Base-by-base conservation (phyloP, 331 rosid species). In the Rhamnella rubrinervis region DNA sequence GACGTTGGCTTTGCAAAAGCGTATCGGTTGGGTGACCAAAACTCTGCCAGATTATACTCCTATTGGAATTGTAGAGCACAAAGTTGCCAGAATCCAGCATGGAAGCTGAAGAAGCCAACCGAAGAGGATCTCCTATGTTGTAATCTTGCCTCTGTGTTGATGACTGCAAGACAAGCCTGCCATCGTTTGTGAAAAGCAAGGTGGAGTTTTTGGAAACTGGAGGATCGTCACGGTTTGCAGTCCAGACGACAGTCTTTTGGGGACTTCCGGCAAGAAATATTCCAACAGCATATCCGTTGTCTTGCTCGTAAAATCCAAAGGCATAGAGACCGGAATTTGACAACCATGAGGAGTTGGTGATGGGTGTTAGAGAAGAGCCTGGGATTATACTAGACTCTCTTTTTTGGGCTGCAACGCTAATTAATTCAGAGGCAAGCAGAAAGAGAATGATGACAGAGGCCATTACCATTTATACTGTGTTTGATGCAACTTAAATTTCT, bases 61-160 rank as follows among this genome's bases (percentile, higher is more conserved):
- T 18, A 7, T 21, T 4, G 1, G 37, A 58, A 10, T 71, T 44
- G 65, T 51, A 71, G 23, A 77, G 46, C 8, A 77, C 74, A n/a
- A 77, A 72, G 28, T 77, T 72, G 6, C 78, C 77, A 6, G 66
- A 59, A 55, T 77, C 70, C 8, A 66, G 82, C 70, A 72, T 55
- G 49, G 82, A 66, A 56, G 82, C 78, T 0, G 16, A 12, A 40
- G 59, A 38, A 14, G 46, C 23, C 6, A 28, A 6, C 3, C 5
- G 5, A 31, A 31, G 35, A 31, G 35, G 35, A 31, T 31, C 35
- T 31, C 35, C 35, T 31, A 31, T 31, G 35, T 31, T 31, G 35
- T 31, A 31, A 31, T 31, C 35, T 31, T 31, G 35, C 0, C 35
- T 31, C 0, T 31, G 35, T 31, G 35, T 31, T 31, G 35, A 31